Conservation (phyloP, 2,329 filamentous ascomycete genomes). For the Aspergillus felis region DNA sequence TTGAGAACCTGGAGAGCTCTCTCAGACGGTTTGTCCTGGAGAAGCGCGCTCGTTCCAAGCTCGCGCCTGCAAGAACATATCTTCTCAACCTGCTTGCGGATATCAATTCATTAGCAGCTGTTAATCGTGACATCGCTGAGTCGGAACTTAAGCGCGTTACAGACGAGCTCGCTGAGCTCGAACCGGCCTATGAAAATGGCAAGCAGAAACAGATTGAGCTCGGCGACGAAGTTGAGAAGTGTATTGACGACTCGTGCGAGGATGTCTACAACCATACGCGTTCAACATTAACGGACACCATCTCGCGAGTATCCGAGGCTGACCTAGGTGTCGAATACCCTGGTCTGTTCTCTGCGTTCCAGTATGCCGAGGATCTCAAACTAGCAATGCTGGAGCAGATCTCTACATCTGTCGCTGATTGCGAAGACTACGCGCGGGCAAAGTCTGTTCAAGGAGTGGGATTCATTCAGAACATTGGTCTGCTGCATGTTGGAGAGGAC, state of each 20-base stretch:
- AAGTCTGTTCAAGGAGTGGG: conserved; percentile 78
- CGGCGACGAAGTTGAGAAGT: conserved; percentile 73
- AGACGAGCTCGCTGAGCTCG: conserved; percentile 73
- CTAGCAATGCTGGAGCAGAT: conserved; percentile 88
- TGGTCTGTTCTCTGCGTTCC: conserved; percentile 77
- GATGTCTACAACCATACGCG: conserved; percentile 84
- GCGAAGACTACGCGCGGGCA: conserved; percentile 79
- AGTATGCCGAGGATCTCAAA: conserved; percentile 91
- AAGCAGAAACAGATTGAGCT: conserved; percentile 76
- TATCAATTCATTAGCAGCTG: conserved; percentile 72
- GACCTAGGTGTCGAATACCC: conserved; percentile 83
- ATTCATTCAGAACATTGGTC: conserved; percentile 80
- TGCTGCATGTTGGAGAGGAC: conserved; percentile 76
- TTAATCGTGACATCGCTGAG: conserved; percentile 84
- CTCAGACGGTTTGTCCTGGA: conserved; percentile 90
- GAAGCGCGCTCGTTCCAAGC: conserved; percentile 89
- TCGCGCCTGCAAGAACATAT: conserved; percentile 93
- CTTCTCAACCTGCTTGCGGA: conserved; percentile 90
- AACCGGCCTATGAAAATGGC: conserved; percentile 79
- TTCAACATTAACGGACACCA: conserved; percentile 68
- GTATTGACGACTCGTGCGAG: conserved; percentile 79
- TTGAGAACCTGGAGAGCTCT: conserved; percentile 83
- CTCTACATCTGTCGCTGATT: conserved; percentile 68
- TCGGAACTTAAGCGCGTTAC: conserved; percentile 80
- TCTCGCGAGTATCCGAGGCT: conserved; percentile 69